Percentiles rank a stretch among this genome's conserved stretches.
Evolutionary conservation across 805 yeast species (phyloP).

Genomic region (Kuraishia ogatae): DNA sequence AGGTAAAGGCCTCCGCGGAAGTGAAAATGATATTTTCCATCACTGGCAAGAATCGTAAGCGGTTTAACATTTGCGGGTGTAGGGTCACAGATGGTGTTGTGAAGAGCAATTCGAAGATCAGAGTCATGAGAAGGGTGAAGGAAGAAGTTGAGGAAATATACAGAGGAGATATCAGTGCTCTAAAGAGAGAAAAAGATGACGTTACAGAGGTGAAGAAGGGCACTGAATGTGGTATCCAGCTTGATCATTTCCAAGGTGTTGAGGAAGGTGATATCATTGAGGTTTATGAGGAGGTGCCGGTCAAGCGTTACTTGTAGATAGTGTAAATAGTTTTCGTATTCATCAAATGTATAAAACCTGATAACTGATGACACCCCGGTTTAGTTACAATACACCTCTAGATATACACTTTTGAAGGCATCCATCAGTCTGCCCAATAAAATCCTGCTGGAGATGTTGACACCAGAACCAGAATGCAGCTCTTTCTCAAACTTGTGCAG

Average conservation of each 20-base stretch:
- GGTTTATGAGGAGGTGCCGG: conserved; percentile 56
- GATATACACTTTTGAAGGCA: background rate
- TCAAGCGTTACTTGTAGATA: conserved; percentile 41
- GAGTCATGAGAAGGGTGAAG: conserved; percentile 41
- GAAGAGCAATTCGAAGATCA: conserved; percentile 39
- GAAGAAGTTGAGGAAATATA: conserved; percentile 20
- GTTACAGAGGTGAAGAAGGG: conserved; percentile 74
- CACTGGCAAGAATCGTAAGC: conserved; percentile 44
- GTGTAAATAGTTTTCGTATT: background rate
- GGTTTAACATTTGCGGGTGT: conserved; percentile 76
- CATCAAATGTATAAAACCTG: no score
- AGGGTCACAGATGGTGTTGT: conserved; percentile 65
- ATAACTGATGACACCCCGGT: no score
- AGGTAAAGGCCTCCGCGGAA: conserved; percentile 56
- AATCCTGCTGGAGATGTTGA: background rate
- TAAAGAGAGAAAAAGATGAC: conserved; percentile 79
- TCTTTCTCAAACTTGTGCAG: conserved; percentile 5
- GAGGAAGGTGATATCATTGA: conserved; percentile 71
- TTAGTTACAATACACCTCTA: background rate
- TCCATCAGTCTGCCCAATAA: background rate
- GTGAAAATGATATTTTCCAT: conserved; percentile 68
- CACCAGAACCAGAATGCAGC: background rate
- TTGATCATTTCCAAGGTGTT: conserved; percentile 59
- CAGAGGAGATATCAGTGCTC: conserved; percentile 44
- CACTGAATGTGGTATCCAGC: conserved; percentile 80